Evolutionary conservation across 2,329 filamentous ascomycete genomes (phyloP).

Genomic region (Pestalotiopsis sp.): DNA sequence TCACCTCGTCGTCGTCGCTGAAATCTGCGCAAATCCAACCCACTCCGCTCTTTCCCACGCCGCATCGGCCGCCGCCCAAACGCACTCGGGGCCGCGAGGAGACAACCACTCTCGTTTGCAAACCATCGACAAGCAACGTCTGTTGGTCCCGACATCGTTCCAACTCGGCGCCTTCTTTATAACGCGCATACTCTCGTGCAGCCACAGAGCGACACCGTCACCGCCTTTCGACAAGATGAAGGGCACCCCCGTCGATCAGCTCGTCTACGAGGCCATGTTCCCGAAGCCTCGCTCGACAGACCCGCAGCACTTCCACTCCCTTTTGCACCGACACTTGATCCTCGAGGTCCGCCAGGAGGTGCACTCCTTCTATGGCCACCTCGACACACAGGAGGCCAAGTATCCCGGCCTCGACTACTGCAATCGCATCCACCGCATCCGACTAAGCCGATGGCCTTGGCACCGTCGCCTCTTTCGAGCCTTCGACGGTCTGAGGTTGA

Average conservation of each 20-base stretch:
- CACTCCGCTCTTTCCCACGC: background rate
- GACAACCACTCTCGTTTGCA: too few species aligned
- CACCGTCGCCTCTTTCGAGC: constrained; percentile 76
- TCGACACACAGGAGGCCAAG: constrained; percentile 78
- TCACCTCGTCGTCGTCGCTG: background rate
- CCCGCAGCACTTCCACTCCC: constrained; percentile 70
- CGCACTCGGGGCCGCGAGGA: too few species aligned
- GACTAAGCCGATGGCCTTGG: constrained; percentile 77
- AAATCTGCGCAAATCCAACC: background rate
- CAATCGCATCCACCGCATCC: constrained; percentile 71
- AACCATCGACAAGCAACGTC: too few species aligned
- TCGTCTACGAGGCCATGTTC: constrained; percentile 76
- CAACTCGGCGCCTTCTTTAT: background rate
- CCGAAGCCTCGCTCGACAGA: constrained; percentile 69
- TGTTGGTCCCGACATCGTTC: background rate
- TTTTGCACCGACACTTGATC: constrained; percentile 72
- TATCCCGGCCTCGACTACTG: constrained; percentile 83
- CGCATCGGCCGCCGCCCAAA: background rate
- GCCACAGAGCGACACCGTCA: background rate
- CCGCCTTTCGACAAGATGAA: constrained; percentile 58
- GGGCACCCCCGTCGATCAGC: constrained; percentile 68
- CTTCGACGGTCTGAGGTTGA: constrained; percentile 71
- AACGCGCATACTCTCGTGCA: background rate
- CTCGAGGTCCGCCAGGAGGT: constrained; percentile 80
- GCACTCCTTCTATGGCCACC: constrained; percentile 76